Evolutionary conservation across 1,139 yeast genomes (phyloP), one percentile per base, ranked within the genome.

Genomic region (Geotrichum reessii): DNA sequence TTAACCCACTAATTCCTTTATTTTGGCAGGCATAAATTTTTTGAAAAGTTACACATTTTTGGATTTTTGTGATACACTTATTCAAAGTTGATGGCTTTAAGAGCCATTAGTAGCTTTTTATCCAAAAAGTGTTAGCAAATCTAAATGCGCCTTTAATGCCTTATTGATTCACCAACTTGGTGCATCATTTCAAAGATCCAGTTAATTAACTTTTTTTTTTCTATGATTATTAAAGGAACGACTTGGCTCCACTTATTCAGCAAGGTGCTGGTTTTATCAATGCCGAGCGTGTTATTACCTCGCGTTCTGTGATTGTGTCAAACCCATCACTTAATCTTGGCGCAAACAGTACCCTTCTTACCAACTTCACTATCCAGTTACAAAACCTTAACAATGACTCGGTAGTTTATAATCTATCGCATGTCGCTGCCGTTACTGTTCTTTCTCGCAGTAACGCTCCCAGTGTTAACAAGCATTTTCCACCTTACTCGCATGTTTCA

Each of bases 271-370:
- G 67, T 37, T 69, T 75, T 14, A 69, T 74, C 53, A 65, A 73
- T 59, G 76, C 74, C 17, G 72, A 71, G 44, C 72, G 71, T 22
- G 66, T 73, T 64, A 67, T 73, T 63, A 71, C 72, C 63, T 71
- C 71, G 61, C 69, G 72, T 60, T 71, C 75, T 2, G 28, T 50
- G 2, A 24, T 65, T 9, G 14, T 58, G 3, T 62, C 65, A 8
- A 47, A 48, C 14, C 59, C 65, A 6, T 55, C 50, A 48, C 52
- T 65, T 17, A 57, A 55, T 28, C 46, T 64, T 40, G 65, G 65
- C 50, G 67, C 64, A 40, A 64, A 67, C 8, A 47, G 9, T 24
- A 27, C 58, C 40, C 55, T 64, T 40, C 57, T 56, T 19, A 37
- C 46, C 24, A 53, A 52, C 2, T 63, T 58, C 31, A 50, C 48